Percentiles rank a stretch among this genome's conserved stretches.
Evolutionary conservation across 2,329 filamentous ascomycete species (phyloP).

Genomic region (Fusarium abutilonis): DNA sequence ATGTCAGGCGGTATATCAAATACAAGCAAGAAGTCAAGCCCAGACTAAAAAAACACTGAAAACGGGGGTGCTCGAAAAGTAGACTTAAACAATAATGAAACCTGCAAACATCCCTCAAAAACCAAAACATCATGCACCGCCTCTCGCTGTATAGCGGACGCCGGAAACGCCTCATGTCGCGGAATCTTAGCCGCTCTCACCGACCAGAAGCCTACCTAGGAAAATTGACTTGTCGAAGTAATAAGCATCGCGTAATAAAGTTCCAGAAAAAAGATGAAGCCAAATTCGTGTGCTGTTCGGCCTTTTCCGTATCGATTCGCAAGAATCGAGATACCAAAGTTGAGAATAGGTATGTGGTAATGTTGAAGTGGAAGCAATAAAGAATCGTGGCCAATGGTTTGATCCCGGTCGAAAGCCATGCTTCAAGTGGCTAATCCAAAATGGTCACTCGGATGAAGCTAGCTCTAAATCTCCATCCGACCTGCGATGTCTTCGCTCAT

Average conservation of each 20-base stretch:
- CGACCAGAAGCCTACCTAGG: conserved; percentile 48
- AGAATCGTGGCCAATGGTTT: neutral
- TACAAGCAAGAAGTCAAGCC: conserved; percentile 11
- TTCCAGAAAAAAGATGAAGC: conserved; percentile 21
- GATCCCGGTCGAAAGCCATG: conserved; percentile 1
- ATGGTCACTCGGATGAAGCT: conserved; percentile 2
- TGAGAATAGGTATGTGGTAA: conserved; percentile 26
- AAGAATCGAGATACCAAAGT: conserved; percentile 12
- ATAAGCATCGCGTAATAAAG: conserved; percentile 10
- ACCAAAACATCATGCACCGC: conserved; percentile 18
- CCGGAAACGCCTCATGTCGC: conserved; percentile 42
- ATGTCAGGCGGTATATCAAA: conserved; percentile 22
- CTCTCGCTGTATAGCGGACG: conserved; percentile 19
- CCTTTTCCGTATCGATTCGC: conserved; percentile 10
- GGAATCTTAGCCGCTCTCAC: conserved; percentile 53
- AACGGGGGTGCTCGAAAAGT: conserved; percentile 15
- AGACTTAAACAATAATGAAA: conserved; percentile 16
- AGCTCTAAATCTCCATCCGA: conserved; percentile 68
- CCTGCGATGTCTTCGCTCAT: conserved; percentile 72
- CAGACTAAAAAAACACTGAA: conserved; percentile 10
- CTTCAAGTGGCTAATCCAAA: conserved; percentile 3
- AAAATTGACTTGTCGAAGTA: conserved; percentile 21
- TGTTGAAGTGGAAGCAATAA: conserved; percentile 35
- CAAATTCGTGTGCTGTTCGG: conserved; percentile 20
- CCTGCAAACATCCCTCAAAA: conserved; percentile 15